Percentiles rank a stretch among this genome's conserved stretches.
Conservation (phyloP, 345 rosid genomes). For the Rhodomyrtus tomentosa region DNA sequence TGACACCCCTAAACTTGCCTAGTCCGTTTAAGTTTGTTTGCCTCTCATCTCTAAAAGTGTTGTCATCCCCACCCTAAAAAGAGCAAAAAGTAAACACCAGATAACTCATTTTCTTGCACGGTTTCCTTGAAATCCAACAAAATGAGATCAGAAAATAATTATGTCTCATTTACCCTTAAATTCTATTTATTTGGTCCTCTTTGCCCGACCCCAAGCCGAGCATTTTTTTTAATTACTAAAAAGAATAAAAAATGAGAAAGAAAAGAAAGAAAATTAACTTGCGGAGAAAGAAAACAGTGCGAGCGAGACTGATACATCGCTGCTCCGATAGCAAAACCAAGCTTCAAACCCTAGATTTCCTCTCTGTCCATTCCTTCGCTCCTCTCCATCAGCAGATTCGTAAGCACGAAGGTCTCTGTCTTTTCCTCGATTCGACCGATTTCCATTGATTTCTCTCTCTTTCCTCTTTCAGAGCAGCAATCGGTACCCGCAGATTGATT, state of each 20-base stretch:
- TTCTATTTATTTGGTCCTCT: neutral
- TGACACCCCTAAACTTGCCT: no score
- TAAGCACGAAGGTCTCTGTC: neutral
- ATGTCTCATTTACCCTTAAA: neutral
- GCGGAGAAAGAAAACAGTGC: conserved; percentile 24
- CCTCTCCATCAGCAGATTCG: neutral
- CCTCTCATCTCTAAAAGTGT: no score
- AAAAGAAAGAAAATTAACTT: conserved; percentile 7
- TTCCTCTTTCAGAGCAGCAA: neutral
- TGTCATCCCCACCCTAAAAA: neutral
- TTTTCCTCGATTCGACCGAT: neutral
- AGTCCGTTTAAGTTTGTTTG: no score
- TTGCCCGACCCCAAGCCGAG: neutral
- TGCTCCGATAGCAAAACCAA: neutral
- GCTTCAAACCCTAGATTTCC: neutral
- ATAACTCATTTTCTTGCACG: neutral
- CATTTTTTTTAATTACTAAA: neutral
- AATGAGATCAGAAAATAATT: neutral
- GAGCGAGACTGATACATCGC: neutral
- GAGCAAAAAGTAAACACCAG: neutral
- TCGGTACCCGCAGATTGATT: neutral
- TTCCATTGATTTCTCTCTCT: neutral
- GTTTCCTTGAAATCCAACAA: neutral
- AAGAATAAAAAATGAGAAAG: neutral
- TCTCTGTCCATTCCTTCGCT: neutral